A percentile compares a stretch with the other conserved stretches of the same genome.
These are phyloP conservation scores for Blastobotrys niveus DNA, from an alignment of 1,139 yeast species.

Conservation along the genomic window DNA sequence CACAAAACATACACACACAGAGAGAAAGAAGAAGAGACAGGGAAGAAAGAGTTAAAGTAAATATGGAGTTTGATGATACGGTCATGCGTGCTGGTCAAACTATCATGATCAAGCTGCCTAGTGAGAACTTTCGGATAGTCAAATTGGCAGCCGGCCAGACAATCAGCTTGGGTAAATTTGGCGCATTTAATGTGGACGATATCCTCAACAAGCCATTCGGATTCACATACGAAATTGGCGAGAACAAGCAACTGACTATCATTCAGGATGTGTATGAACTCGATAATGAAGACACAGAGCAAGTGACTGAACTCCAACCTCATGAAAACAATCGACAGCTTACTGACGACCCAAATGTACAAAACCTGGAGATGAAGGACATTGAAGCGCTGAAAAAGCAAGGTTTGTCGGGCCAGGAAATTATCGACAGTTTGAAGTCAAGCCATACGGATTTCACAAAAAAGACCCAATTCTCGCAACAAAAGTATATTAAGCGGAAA, in stretches of 20 bases:
- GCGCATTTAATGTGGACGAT: conserved; percentile 68
- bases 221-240: conserved; percentile 78
- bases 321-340: conserved; percentile 60
- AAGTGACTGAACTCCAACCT: conserved; percentile 26
- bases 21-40: background rate
- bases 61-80: background rate
- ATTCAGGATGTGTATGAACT: conserved; percentile 25
- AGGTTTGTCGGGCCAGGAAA: conserved; percentile 62
- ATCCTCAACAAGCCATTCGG: conserved; percentile 82
- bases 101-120: conserved; percentile 64
- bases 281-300: conserved; percentile 28
- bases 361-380: conserved; percentile 65
- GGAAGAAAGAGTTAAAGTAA: background rate
- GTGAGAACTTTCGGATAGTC: conserved; percentile 68
- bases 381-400: conserved; percentile 69
- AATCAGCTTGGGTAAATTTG: conserved; percentile 84
- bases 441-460: conserved; percentile 84
- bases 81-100: background rate
- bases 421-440: conserved; percentile 74
- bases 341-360: conserved; percentile 71
- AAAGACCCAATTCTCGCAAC: conserved; percentile 86
- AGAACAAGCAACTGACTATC: conserved; percentile 22
- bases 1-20: background rate
- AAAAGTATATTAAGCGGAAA: conserved; percentile 83
- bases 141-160: conserved; percentile 54